phyloP scores from a whole-genome alignment of 1,284 basidiomycete species.

The Blastosporella zonata region DNA sequence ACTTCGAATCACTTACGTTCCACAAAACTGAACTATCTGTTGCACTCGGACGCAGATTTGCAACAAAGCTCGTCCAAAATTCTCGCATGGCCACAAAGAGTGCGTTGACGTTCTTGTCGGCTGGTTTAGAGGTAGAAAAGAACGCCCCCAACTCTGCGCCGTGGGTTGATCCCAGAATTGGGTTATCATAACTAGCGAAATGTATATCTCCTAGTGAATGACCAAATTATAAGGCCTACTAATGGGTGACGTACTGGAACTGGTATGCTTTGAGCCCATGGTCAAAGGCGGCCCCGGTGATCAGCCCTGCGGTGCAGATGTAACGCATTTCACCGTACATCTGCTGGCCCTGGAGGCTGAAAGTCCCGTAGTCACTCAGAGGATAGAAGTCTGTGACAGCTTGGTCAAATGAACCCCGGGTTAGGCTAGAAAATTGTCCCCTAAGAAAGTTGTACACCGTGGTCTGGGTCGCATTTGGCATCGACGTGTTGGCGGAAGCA shows the following conservation, averaged over 20 bases:
- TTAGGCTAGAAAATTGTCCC: constrained; percentile 32
- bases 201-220: not conserved
- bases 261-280: constrained; percentile 24
- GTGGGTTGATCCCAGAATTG: constrained; percentile 33
- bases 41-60: constrained; percentile 26
- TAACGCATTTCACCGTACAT: constrained; percentile 39
- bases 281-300: constrained; percentile 23
- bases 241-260: constrained; percentile 25
- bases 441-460: constrained; percentile 35
- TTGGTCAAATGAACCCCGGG: constrained; percentile 23
- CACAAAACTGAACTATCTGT: constrained; percentile 18
- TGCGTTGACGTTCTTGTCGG: constrained; percentile 24
- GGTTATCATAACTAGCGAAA: constrained; percentile 33
- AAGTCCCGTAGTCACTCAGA: constrained; percentile 26
- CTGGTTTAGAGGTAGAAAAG: constrained; percentile 25
- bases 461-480: constrained; percentile 29
- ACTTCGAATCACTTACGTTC: constrained; percentile 21
- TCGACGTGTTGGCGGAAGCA: constrained; percentile 33
- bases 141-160: constrained; percentile 33
- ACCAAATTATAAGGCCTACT: constrained; percentile 4
- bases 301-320: constrained; percentile 33
- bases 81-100: constrained; percentile 35
- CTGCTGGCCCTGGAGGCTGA: constrained; percentile 35
- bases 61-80: constrained; percentile 37
- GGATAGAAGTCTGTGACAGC: constrained; percentile 30